These are phyloP conservation scores for Sideroxylon spinosum DNA, from an alignment of 179 eudicot species.

Conservation along the genomic window DNA sequence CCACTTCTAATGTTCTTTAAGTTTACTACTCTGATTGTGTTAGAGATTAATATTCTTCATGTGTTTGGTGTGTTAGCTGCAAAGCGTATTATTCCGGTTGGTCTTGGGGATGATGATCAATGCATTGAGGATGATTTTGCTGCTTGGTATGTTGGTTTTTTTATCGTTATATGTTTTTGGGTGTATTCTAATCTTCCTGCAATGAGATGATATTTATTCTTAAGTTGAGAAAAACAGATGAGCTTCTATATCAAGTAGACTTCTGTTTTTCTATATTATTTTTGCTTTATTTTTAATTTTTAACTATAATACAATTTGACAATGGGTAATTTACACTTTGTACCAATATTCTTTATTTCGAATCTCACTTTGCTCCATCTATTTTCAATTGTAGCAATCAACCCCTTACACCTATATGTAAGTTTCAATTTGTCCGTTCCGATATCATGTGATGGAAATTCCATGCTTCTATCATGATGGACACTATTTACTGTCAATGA, in stretches of 20 bases:
- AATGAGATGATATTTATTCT: not conserved
- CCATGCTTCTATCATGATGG: no score
- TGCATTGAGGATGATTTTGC: slow-evolving; percentile 94
- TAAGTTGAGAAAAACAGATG: not conserved
- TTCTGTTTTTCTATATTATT: not conserved
- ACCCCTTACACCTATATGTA: no score
- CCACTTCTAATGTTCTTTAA: not conserved
- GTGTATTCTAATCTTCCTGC: not conserved
- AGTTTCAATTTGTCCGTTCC: no score
- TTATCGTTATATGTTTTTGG: not conserved
- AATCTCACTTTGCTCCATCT: no score
- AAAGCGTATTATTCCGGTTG: slow-evolving; percentile 72
- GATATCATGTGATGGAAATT: no score
- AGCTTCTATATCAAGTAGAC: not conserved
- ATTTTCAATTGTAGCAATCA: no score
- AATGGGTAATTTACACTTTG: no score
- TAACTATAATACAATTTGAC: no score
- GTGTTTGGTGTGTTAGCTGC: slow-evolving; percentile 46
- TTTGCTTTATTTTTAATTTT: not conserved
- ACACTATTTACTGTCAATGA: no score
- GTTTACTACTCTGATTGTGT: not conserved
- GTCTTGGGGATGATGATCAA: slow-evolving; percentile 96
- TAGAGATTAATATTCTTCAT: not conserved
- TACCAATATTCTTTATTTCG: no score
- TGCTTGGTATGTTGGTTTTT: slow-evolving; percentile 59